These are phyloP conservation scores for Rubia tinctorum DNA, from an alignment of 305 asterid species.

Conservation along the genomic window DNA sequence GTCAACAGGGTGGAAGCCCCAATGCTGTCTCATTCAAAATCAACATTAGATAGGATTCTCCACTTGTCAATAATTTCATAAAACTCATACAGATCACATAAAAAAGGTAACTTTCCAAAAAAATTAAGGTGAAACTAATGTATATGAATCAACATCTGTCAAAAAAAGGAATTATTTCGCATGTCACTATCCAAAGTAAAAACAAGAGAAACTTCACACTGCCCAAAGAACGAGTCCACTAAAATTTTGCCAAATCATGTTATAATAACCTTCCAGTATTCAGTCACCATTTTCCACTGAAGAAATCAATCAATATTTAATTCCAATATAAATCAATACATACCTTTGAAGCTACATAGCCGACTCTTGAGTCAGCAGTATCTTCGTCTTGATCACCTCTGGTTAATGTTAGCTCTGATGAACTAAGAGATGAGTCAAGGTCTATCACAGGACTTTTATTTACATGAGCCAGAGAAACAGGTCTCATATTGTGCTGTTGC, in stretches of 20 bases:
- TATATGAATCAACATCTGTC: background rate
- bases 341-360: constrained; percentile 57
- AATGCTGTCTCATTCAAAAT: background rate
- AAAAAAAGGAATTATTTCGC: background rate
- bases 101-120: background rate
- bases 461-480: constrained; percentile 57
- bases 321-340: background rate
- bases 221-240: background rate
- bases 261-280: constrained; percentile 1
- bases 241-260: background rate
- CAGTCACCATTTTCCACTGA: background rate
- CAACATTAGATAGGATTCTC: background rate
- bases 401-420: constrained; percentile 51
- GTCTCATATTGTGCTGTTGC: constrained; percentile 57
- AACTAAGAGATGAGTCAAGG: constrained; percentile 64
- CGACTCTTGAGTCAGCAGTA: constrained; percentile 62
- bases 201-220: background rate
- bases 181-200: constrained; percentile 9
- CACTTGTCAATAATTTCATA: background rate
- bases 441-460: constrained; percentile 54
- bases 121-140: background rate
- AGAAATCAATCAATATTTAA: constrained; percentile 1
- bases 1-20: background rate
- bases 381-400: constrained; percentile 60
- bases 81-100: background rate